Evolutionary conservation across 352 stramenopile species (phyloP), one percentile per base, ranked within the genome.

Genomic region (Nothophytophthora sp.): DNA sequence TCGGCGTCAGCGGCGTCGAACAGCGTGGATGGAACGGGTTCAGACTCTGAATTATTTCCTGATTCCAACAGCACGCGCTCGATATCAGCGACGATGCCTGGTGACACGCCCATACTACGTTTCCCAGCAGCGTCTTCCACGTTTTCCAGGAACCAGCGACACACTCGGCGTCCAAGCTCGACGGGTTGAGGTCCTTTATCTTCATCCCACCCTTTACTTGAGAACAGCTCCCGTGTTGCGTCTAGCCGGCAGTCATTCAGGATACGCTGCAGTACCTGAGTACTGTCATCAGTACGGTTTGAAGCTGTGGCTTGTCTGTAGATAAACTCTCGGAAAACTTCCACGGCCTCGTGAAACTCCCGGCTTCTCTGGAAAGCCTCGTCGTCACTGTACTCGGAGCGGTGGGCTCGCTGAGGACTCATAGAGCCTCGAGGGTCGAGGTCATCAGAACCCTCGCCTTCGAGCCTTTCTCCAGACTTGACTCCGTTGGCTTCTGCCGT

Each of bases 1-100:
- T 88, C 76, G 32, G 59, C 76, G 50, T 88, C 74, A 0, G 69
- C 73, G 16, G 73, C 60, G 52, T 86, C 76, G 52, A 86, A 88
- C 10, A 86, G 19, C 4, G 63, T 77, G 3, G 51, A 46, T 1
- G 54, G 52, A 15, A 82, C 46, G 2, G 37, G 16, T 12, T 50
- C 11, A 10, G 19, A 19, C 9, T 61, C 19, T 0, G 13, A 6
- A 8, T 44, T 57, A 0, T 11, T 37, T 29, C 45, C 41, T 8
- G 47, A 44, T 16, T 33, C 33, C 19, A 28, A 24, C 23, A 73
- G 56, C 12, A 55, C 15, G 13, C 27, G 19, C 34, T 63, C 33
- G 4, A 85, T 78, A 11, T 81, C 70, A 25, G 34, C 28, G 11
- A 76, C 24, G 8, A 81, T 60, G 20, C 49, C 48, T 10, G 42